Base-by-base conservation (phyloP, 208 protist species). In the Acanthamoeba polyphaga region DNA sequence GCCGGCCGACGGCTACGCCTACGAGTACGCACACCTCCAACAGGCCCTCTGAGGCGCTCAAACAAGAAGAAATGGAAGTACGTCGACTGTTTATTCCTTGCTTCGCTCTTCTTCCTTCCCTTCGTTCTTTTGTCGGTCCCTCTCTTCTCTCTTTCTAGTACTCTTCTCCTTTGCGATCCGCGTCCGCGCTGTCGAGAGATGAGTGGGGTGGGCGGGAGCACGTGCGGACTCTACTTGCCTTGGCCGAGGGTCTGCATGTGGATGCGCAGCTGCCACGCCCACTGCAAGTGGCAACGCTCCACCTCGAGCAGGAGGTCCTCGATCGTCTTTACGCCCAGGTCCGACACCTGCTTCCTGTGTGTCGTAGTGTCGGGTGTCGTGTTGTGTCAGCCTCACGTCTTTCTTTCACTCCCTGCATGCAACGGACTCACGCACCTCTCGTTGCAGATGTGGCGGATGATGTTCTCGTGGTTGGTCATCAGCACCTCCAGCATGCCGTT, bases 261-360 rank as follows among this genome's bases (percentile, higher is more conserved):
- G 22, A 64, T 64, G 51, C 80, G 80, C 80, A 88, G 80, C 80
- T 88, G 27, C 80, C 80, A 88, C 29, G 80, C 80, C 80, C 80
- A 88, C 51, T 88, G 80, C 80, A 88, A 17, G 80, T 88, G 80
- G 80, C 80, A 88, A 29, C 80, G 5, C 53, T 88, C 80, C 12
- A 32, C 24, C 29, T 88, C 80, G 51, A 88, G n/a, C 19, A 88
- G 46, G 51, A 88, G 80, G 51, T 88, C 80, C 27, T 88, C 80
- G 53, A 88, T 88, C 32, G 51, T 12, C 51, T 88, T 88, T 12
- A 88, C 27, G 29, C 32, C 32, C 80, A 88, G 8, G 34, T 88
- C 51, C 9, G 51, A 8, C 13, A 64, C 80, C n/a, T 46, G 6
- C 80, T 66, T 46, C 53, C 80, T 88, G 76, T n/a, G 55, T 60